Conservation (phyloP, 2,329 filamentous ascomycete genomes). For the Microcyclosporella mali region DNA sequence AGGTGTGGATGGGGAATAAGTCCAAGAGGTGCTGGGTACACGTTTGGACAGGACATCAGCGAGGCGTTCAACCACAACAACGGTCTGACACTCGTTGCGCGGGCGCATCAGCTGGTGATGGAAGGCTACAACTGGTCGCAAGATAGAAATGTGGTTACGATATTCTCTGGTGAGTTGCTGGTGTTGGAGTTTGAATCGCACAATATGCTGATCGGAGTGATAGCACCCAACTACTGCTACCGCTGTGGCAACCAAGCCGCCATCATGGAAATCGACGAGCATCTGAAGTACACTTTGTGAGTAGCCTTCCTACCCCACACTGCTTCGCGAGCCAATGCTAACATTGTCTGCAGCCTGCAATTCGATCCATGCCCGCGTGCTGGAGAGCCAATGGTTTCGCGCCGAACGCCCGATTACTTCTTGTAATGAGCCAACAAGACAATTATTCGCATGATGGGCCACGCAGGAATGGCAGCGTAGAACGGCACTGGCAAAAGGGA, state of each 20-base stretch:
- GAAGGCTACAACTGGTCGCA: constrained; percentile 99
- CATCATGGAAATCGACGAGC: constrained; percentile 99
- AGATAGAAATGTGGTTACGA: constrained; percentile 95
- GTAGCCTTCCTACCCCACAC: background rate
- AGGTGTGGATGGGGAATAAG: constrained; percentile 63
- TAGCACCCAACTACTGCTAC: constrained; percentile 77
- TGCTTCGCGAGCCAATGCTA: background rate
- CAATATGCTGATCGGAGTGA: constrained; percentile 26
- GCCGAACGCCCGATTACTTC: constrained; percentile 97
- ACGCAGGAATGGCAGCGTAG: background rate
- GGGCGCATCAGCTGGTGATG: constrained; percentile 98
- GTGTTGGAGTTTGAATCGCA: background rate
- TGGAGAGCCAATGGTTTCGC: constrained; percentile 95
- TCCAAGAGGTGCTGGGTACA: constrained; percentile 60
- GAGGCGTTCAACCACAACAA: constrained; percentile 99
- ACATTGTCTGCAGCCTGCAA: constrained; percentile 66
- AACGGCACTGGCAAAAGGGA: background rate
- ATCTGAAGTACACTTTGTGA: constrained; percentile 98
- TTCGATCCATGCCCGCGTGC: constrained; percentile 97
- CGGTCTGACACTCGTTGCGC: constrained; percentile 86
- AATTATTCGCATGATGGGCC: background rate
- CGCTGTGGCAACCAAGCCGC: constrained; percentile 97
- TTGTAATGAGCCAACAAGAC: constrained; percentile 53
- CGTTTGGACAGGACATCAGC: constrained; percentile 83
- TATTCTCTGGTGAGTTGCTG: constrained; percentile 71